phyloP scores from a whole-genome alignment of 2,329 filamentous ascomycete genomes.

The Aspergillus ochraceoroseus region DNA sequence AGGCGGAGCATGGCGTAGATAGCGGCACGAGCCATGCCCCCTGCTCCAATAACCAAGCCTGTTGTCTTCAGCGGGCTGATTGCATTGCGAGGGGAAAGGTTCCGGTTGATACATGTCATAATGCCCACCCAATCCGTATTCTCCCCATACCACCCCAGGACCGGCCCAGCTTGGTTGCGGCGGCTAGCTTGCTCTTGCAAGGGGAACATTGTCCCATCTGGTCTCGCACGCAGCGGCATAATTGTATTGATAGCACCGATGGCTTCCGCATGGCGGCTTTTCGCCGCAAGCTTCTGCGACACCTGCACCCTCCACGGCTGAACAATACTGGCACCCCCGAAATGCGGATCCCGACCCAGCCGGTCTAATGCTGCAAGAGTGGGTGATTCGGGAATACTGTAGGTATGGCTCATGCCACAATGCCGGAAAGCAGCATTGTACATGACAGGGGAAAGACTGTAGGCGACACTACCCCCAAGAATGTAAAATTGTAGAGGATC shows the following conservation, averaged over 20 bases:
- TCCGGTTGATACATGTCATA: conserved; percentile 40
- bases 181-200: conserved; percentile 40
- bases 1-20: conserved; percentile 74
- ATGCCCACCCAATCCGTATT: conserved; percentile 46
- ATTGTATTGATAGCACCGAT: conserved; percentile 46
- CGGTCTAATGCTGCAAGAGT: conserved; percentile 38
- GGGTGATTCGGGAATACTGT: conserved; percentile 36
- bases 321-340: conserved; percentile 43
- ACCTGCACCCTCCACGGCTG: conserved; percentile 44
- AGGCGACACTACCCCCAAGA: conserved; percentile 40
- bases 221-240: conserved; percentile 39
- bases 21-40: conserved; percentile 72
- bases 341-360: conserved; percentile 36
- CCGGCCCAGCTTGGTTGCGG: conserved; percentile 40
- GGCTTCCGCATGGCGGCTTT: conserved; percentile 42
- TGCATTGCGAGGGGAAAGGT: conserved; percentile 48
- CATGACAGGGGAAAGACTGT: conserved; percentile 43
- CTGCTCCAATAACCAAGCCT: conserved; percentile 54
- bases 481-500: conserved; percentile 43
- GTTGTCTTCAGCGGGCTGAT: conserved; percentile 50
- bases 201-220: conserved; percentile 36
- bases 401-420: conserved; percentile 40
- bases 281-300: conserved; percentile 35
- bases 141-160: conserved; percentile 43
- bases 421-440: conserved; percentile 41